These are phyloP conservation scores for Schizothecium vesticola DNA, from an alignment of 495 filamentous ascomycete species.

Conservation along the genomic window DNA sequence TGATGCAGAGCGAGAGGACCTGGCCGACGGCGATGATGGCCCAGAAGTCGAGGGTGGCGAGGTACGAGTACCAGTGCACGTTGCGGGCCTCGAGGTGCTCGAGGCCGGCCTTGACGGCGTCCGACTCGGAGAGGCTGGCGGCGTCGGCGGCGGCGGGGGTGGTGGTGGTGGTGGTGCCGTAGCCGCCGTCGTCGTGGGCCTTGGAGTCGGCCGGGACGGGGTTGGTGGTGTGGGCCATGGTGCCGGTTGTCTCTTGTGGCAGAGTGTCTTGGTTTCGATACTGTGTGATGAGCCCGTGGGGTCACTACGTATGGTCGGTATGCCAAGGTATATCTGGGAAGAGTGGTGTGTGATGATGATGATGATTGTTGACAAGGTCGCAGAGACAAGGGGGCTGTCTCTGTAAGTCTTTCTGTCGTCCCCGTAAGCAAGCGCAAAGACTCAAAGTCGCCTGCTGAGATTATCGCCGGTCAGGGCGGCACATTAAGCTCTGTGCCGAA, in stretches of 20 bases:
- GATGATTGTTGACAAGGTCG: neutral
- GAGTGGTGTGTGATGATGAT: neutral
- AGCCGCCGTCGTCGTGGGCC: slow-evolving; percentile 15
- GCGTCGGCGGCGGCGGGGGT: slow-evolving; percentile 11
- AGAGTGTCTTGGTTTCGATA: neutral
- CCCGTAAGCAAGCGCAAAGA: slow-evolving; percentile 55
- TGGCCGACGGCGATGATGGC: slow-evolving; percentile 77
- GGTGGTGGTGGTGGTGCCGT: slow-evolving; percentile 4
- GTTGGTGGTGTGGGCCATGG: slow-evolving; percentile 11
- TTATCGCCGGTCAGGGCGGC: slow-evolving; percentile 31
- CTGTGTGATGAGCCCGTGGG: neutral
- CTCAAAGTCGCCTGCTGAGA: slow-evolving; percentile 51
- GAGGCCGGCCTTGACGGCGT: slow-evolving; percentile 33
- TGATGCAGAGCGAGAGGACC: slow-evolving; percentile 81
- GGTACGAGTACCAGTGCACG: slow-evolving; percentile 68
- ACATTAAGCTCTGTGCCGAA: slow-evolving; percentile 29
- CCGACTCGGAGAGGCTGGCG: slow-evolving; percentile 21
- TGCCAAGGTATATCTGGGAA: neutral
- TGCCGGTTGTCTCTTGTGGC: neutral
- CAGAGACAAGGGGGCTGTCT: slow-evolving; percentile 9
- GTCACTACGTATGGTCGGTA: neutral
- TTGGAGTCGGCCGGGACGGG: slow-evolving; percentile 12
- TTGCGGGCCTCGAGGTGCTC: slow-evolving; percentile 41
- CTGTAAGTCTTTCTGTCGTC: slow-evolving; percentile 51
- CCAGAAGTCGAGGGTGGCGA: slow-evolving; percentile 83